Evolutionary conservation across 371 early-diverging fungal species (phyloP).

Genomic region (Circinella minor): DNA sequence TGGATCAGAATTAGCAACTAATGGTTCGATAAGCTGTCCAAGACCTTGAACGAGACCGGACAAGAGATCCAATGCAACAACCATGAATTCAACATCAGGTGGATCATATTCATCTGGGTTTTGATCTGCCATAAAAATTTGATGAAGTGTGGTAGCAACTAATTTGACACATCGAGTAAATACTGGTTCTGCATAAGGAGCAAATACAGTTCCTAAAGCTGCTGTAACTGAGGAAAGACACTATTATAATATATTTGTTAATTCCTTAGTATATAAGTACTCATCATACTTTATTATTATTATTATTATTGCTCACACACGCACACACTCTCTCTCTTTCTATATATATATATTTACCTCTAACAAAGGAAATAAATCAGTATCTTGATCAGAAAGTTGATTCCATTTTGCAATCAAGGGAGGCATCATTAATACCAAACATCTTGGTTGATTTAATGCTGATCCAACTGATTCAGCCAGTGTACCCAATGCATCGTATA

Average conservation of each 20-base stretch:
- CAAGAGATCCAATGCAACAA: conserved; percentile 90
- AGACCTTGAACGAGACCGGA: conserved; percentile 92
- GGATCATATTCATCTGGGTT: conserved; percentile 57
- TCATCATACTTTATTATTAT: too few species aligned
- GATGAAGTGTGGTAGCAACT: conserved; percentile 67
- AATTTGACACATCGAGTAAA: conserved; percentile 87
- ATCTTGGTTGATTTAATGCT: conserved; percentile 78
- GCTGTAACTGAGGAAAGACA: conserved; percentile 88
- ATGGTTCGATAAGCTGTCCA: conserved; percentile 65
- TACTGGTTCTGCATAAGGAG: conserved; percentile 79
- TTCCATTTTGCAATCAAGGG: conserved; percentile 87
- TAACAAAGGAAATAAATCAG: conserved; percentile 89
- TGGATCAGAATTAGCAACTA: conserved; percentile 71
- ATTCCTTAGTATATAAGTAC: background rate
- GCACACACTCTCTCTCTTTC: background rate
- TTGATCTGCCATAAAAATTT: conserved; percentile 32
- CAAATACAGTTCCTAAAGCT: conserved; percentile 84
- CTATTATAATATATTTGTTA: conserved; percentile 28
- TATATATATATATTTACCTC: conserved; percentile 57
- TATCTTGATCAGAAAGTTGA: conserved; percentile 75
- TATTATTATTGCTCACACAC: too few species aligned
- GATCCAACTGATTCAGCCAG: conserved; percentile 89
- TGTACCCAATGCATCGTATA: conserved; percentile 95
- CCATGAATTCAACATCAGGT: conserved; percentile 87
- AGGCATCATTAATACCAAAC: conserved; percentile 81